A percentile compares a stretch with the other conserved stretches of the same genome.
Conservation (phyloP, 768 basidiomycete species). For the Suillus bovinus region DNA sequence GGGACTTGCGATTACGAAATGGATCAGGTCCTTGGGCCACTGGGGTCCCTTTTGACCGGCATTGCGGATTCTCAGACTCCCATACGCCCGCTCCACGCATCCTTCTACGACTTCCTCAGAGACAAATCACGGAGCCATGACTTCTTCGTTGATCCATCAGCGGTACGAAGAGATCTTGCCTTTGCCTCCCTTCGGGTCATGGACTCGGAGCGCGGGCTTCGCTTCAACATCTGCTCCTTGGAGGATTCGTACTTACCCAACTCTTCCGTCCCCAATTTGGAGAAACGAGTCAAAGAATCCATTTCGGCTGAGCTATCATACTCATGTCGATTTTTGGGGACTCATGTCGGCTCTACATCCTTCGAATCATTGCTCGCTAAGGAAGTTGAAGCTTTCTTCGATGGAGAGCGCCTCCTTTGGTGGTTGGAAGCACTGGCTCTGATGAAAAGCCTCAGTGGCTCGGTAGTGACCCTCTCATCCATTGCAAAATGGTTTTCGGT, state of each 20-base stretch:
- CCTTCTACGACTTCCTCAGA: constrained; percentile 28
- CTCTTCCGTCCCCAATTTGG: constrained; percentile 17
- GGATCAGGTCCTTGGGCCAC: neutral
- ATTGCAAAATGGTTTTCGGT: neutral
- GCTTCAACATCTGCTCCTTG: constrained; percentile 9
- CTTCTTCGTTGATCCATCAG: constrained; percentile 11
- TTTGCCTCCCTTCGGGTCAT: constrained; percentile 26
- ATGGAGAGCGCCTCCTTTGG: constrained; percentile 8
- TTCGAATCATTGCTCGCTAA: constrained; percentile 2
- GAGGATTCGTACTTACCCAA: constrained; percentile 29
- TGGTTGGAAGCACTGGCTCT: constrained; percentile 9
- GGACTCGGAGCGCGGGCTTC: constrained; percentile 23
- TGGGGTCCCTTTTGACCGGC: constrained; percentile 10
- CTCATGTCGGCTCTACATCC: constrained; percentile 23
- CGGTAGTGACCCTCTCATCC: neutral
- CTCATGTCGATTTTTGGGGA: constrained; percentile 32
- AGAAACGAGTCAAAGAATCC: constrained; percentile 11
- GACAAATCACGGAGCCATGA: constrained; percentile 12
- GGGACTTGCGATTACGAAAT: neutral
- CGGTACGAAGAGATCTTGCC: constrained; percentile 11
- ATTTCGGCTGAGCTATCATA: constrained; percentile 31
- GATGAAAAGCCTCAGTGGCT: constrained; percentile 12
- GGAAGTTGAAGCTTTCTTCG: constrained; percentile 22
- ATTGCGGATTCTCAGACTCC: neutral
- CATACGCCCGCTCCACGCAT: constrained; percentile 24